A percentile compares a stretch with the other conserved stretches of the same genome.
phyloP scores from a whole-genome alignment of 2,329 filamentous ascomycete genomes.

The Diplodia scrobiculata region DNA sequence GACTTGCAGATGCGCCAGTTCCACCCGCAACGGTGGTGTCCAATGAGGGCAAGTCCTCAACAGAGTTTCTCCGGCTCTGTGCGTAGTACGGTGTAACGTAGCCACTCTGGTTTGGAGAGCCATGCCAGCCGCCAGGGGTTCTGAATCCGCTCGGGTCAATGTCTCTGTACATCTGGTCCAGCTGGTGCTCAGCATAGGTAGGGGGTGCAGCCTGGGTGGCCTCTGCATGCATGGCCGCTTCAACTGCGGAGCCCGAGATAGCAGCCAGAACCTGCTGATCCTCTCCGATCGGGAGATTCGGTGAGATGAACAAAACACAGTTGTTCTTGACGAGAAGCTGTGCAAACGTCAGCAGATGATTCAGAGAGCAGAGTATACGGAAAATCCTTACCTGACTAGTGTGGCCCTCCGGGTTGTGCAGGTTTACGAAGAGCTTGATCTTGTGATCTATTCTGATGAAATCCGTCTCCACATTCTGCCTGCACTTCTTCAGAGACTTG shows the following conservation, averaged over 20 bases:
- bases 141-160: conserved; percentile 80
- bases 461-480: conserved; percentile 85
- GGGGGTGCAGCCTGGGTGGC: conserved; percentile 76
- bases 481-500: conserved; percentile 76
- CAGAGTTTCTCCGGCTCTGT: conserved; percentile 70
- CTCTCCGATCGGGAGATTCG: conserved; percentile 85
- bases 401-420: conserved; percentile 94
- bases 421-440: conserved; percentile 83
- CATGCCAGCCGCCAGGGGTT: conserved; percentile 60
- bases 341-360: conserved; percentile 3
- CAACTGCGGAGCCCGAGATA: conserved; percentile 32
- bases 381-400: conserved; percentile 71
- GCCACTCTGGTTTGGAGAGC: conserved; percentile 41
- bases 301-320: conserved; percentile 92
- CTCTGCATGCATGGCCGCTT: conserved; percentile 54
- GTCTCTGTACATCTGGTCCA: conserved; percentile 89
- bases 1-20: conserved; percentile 57
- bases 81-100: conserved; percentile 78
- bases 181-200: conserved; percentile 83
- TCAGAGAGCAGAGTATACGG: neutral
- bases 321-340: conserved; percentile 86
- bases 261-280: conserved; percentile 59
- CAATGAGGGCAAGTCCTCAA: conserved; percentile 72
- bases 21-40: conserved; percentile 40
- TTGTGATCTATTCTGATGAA: conserved; percentile 93